phyloP scores from a whole-genome alignment of 768 basidiomycete species.

The Agaricus sinodeliciosus region DNA sequence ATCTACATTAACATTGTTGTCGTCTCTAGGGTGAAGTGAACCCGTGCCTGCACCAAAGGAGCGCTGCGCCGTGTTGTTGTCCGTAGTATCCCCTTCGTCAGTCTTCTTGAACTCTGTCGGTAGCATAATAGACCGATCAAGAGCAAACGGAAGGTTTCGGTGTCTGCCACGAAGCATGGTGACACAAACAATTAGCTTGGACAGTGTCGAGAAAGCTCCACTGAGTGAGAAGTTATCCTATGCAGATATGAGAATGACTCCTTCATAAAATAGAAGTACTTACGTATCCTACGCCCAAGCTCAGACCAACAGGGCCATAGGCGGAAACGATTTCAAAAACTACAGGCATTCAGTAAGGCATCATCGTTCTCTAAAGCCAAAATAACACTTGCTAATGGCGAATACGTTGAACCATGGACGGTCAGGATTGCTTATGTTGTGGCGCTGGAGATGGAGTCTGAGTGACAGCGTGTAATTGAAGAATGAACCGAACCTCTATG shows the following conservation, averaged over 20 bases:
- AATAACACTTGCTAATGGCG: no score
- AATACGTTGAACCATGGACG: no score
- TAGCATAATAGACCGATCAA: constrained; percentile 49
- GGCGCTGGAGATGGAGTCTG: no score
- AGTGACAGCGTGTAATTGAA: no score
- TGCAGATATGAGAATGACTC: neutral
- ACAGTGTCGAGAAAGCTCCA: constrained; percentile 56
- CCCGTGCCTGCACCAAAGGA: no score
- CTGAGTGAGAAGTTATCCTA: constrained; percentile 57
- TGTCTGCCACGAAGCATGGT: constrained; percentile 81
- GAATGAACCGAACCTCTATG: constrained; percentile 57
- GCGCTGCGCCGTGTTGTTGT: no score
- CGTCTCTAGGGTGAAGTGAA: no score
- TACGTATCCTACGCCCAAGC: constrained; percentile 49
- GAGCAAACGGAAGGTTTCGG: constrained; percentile 61
- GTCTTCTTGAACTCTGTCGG: constrained; percentile 21
- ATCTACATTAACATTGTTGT: neutral
- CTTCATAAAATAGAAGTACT: neutral
- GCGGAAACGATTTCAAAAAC: constrained; percentile 64
- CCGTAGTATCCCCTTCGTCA: constrained; percentile 25
- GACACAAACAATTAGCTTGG: constrained; percentile 63
- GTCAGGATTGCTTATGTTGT: no score
- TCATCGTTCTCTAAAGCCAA: no score
- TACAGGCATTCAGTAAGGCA: constrained; percentile 23
- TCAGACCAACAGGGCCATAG: constrained; percentile 65